These are phyloP conservation scores for Zhuliangozyma blackwelliae DNA, from an alignment of 1,139 yeast species.

Conservation along the genomic window DNA sequence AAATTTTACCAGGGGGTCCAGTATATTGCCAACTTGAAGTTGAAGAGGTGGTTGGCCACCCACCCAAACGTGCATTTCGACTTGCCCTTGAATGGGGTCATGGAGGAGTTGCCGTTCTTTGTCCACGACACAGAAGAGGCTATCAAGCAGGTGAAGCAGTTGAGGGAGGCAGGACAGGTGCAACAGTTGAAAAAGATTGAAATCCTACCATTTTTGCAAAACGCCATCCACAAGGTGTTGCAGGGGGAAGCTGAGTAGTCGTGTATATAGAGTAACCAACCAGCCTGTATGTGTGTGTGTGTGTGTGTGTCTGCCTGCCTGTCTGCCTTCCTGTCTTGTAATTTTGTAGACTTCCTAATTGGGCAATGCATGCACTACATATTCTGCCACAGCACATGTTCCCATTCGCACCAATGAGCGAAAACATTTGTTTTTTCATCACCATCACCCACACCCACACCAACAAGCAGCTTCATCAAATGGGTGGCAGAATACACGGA, in stretches of 20 bases:
- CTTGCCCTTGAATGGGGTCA: conserved; percentile 35
- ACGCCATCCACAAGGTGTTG: conserved; percentile 24
- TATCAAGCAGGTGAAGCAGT: conserved; percentile 44
- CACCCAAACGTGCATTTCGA: conserved; percentile 18
- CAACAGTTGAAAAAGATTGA: conserved; percentile 35
- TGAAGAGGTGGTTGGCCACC: conserved; percentile 26
- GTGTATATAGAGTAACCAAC: background rate
- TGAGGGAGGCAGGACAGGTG: conserved; percentile 31
- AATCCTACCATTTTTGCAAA: conserved; percentile 37
- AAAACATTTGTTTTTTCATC: too few relatives aligned
- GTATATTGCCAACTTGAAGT: conserved; percentile 63
- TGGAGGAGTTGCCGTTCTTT: conserved; percentile 44
- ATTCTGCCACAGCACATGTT: too few relatives aligned
- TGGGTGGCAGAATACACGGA: conserved; percentile 71
- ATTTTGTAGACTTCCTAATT: too few relatives aligned
- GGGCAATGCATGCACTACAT: too few relatives aligned
- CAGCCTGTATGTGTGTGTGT: too few relatives aligned
- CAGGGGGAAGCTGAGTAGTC: conserved; percentile 6
- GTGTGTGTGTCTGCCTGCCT: too few relatives aligned
- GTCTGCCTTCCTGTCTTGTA: too few relatives aligned
- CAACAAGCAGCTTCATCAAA: too few relatives aligned
- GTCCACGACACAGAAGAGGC: conserved; percentile 49
- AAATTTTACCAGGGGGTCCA: conserved; percentile 63
- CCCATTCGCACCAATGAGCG: too few relatives aligned
- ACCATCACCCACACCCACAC: too few relatives aligned